Evolutionary conservation across 2,329 filamentous ascomycete species (phyloP).

Genomic region (Ceratocystis diversiconidia): DNA sequence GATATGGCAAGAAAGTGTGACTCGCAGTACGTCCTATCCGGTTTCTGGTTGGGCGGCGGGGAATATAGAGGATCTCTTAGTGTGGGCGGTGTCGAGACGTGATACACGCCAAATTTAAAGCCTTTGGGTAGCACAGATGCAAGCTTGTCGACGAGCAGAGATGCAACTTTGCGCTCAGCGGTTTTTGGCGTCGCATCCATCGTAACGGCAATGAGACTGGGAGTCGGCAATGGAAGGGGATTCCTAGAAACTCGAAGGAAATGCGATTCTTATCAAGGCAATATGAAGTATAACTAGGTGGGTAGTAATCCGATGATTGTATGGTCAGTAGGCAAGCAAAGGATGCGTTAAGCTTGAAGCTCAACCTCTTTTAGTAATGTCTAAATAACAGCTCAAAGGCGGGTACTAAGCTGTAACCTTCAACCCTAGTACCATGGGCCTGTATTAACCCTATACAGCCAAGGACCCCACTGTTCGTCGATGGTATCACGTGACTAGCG

Average conservation of each 20-base stretch:
- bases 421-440: background rate
- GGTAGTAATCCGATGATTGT: background rate
- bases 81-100: conserved; percentile 74
- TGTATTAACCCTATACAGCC: background rate
- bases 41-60: conserved; percentile 53
- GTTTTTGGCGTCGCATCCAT: conserved; percentile 12
- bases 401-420: background rate
- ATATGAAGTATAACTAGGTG: background rate
- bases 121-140: conserved; percentile 39
- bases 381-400: background rate
- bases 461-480: conserved; percentile 8
- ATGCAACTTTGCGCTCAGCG: conserved; percentile 21
- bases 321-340: background rate
- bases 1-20: conserved; percentile 57
- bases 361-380: background rate
- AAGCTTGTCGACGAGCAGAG: conserved; percentile 28
- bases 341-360: background rate
- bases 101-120: conserved; percentile 55
- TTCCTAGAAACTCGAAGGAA: background rate
- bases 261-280: background rate
- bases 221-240: background rate
- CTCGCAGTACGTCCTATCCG: conserved; percentile 72
- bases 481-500: conserved; percentile 11
- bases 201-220: background rate
- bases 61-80: conserved; percentile 64